A percentile compares a stretch with the other conserved stretches of the same genome.
Conservation (phyloP, 768 basidiomycete species). For the Gelatoporia subvermispora region DNA sequence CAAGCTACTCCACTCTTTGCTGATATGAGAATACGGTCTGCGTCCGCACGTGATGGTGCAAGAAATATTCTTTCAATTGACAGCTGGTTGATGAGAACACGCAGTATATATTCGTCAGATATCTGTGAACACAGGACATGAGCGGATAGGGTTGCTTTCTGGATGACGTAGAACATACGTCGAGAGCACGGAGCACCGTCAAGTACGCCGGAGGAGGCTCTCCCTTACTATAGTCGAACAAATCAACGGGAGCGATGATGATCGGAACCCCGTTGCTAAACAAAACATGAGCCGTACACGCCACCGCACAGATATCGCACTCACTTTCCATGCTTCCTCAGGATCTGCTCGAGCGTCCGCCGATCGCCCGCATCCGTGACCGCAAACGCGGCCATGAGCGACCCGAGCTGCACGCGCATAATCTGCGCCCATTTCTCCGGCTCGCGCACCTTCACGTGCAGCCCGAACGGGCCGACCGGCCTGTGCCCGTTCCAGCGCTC, state of each 20-base stretch:
- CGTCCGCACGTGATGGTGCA: constrained; percentile 57
- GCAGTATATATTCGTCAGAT: constrained; percentile 65
- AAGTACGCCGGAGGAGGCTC: constrained; percentile 59
- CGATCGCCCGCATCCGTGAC: constrained; percentile 70
- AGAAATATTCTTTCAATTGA: constrained; percentile 72
- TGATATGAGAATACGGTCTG: constrained; percentile 44
- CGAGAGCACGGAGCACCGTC: constrained; percentile 79
- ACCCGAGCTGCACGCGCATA: constrained; percentile 58
- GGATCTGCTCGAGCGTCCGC: constrained; percentile 47
- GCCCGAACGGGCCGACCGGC: constrained; percentile 78
- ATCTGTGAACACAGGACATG: constrained; percentile 42
- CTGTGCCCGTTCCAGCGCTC: constrained; percentile 58
- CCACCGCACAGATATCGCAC: constrained; percentile 14
- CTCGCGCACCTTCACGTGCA: constrained; percentile 71
- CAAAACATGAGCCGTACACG: background rate
- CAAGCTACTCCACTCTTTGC: constrained; percentile 54
- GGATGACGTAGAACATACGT: constrained; percentile 31
- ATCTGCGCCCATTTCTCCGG: constrained; percentile 55
- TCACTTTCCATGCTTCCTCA: constrained; percentile 60
- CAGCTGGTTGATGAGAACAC: constrained; percentile 73
- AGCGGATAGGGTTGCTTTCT: background rate
- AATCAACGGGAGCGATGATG: constrained; percentile 62
- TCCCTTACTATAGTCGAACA: constrained; percentile 76
- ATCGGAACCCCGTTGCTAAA: constrained; percentile 45
- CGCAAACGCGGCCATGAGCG: constrained; percentile 62